Base-by-base conservation (phyloP, 2,329 filamentous ascomycete genomes). In the Fusarium temperatum region DNA sequence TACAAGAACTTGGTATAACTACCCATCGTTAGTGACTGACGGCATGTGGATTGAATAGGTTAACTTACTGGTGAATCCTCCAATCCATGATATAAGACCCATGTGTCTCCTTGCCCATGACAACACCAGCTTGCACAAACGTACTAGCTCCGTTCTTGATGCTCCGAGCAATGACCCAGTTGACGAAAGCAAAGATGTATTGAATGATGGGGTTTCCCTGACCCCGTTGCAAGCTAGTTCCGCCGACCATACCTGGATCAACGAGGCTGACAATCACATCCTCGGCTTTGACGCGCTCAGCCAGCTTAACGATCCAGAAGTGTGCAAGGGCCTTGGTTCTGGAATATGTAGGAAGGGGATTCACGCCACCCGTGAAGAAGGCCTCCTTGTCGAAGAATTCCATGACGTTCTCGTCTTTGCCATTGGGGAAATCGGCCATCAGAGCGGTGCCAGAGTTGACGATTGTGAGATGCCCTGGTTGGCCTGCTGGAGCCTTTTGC, bases 191-290 rank as follows among this genome's bases (percentile, higher is more conserved):
- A 5, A 35, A 13, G 0, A 79, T 18, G 2, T 76, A 47, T 10
- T 56, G 68, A 2, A 77, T 11, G 1, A 80, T 8, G 3, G 76
- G 61, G 15, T 66, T 65, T 3, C 75, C 66, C 5, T 84, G 81
- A 11, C 20, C 42, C 2, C 83, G 81, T 22, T 75, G 69, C 7
- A 89, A 78, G 1, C 78, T 73, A 0, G 87, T 88, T 6, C 84
- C 85, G 41, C 80, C 82, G 13, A 83, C 79, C 50, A 82, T 79
- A 0, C 84, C 87, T 2, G 87, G 87, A 26, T 87, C 85, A 3
- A 84, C 85, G 4, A 86, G 67, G 59, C 87, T 88, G 45, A 88
- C 78, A 13, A 85, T 68, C 0, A 86, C 82, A 41, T 86, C 82
- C 5, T 85, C 80, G 0, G 82, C 70, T 3, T 78, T 79, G 1